Conservation (phyloP, 805 yeast species). For the Yarrowia deformans region DNA sequence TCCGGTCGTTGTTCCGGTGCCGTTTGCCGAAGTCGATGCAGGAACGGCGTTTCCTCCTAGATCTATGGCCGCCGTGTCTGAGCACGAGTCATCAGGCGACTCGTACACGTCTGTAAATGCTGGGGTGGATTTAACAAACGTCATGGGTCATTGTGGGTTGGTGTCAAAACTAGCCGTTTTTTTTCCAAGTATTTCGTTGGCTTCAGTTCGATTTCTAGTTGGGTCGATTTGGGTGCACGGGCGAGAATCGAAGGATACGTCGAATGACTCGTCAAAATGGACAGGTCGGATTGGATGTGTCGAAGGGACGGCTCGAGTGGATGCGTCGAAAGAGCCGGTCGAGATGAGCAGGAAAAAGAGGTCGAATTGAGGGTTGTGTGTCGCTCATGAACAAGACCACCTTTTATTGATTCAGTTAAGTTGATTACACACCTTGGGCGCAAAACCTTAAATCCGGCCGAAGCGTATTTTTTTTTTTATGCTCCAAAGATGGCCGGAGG, state of each 20-base stretch:
- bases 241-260: too few species aligned
- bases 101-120: slow-evolving; percentile 8
- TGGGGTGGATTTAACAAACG: slow-evolving; percentile 28
- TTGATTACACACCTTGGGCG: slow-evolving; percentile 37
- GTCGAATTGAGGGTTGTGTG: too few species aligned
- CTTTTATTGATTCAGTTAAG: slow-evolving; percentile 35
- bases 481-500: neutral
- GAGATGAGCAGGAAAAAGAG: too few species aligned
- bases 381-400: slow-evolving; percentile 15
- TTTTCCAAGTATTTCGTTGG: neutral
- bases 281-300: too few species aligned
- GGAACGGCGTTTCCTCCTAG: slow-evolving; percentile 19
- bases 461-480: slow-evolving; percentile 38
- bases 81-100: slow-evolving; percentile 12
- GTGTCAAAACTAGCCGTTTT: too few species aligned
- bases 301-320: too few species aligned
- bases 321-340: too few species aligned
- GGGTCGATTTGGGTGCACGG: neutral
- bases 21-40: neutral
- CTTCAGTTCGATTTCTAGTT: neutral
- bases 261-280: too few species aligned
- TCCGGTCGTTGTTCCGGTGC: slow-evolving; percentile 32
- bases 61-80: slow-evolving; percentile 30
- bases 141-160: slow-evolving; percentile 27
- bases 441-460: slow-evolving; percentile 11